Conservation (phyloP, 768 basidiomycete species). For the Boletus rex-veris region DNA sequence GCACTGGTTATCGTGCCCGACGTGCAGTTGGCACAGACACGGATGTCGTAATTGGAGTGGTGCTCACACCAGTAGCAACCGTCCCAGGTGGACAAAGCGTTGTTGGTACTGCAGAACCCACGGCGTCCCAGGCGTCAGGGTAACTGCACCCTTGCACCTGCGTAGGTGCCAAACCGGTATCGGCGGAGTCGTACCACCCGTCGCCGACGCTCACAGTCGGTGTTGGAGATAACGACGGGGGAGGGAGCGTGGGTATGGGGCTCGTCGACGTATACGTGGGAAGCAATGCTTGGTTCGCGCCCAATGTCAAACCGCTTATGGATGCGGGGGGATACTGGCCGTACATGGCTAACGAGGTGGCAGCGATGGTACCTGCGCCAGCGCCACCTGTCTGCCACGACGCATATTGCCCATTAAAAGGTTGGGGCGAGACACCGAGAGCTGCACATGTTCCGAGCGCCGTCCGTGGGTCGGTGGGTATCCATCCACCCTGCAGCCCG, state of each 20-base stretch:
- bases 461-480: conserved; percentile 67
- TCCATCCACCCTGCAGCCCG: conserved; percentile 71
- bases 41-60: conserved; percentile 1
- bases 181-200: conserved; percentile 57
- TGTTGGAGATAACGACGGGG: conserved; percentile 47
- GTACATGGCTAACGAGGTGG: conserved; percentile 40
- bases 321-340: conserved; percentile 53
- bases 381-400: conserved; percentile 68
- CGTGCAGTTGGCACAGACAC: conserved; percentile 2
- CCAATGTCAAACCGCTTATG: conserved; percentile 42
- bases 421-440: conserved; percentile 41
- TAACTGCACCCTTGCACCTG: conserved; percentile 63
- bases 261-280: conserved; percentile 68
- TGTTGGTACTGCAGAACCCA: conserved; percentile 44
- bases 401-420: conserved; percentile 53
- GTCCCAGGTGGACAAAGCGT: conserved; percentile 36
- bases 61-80: background rate
- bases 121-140: conserved; percentile 62
- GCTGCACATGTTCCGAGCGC: conserved; percentile 63
- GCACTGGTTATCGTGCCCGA: conserved; percentile 1
- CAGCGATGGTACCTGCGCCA: conserved; percentile 48
- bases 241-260: conserved; percentile 52
- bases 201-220: conserved; percentile 42
- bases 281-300: conserved; percentile 36
- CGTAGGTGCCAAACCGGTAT: conserved; percentile 53